Base-by-base conservation (phyloP, 208 protist species). In the Crithidia thermophila region DNA sequence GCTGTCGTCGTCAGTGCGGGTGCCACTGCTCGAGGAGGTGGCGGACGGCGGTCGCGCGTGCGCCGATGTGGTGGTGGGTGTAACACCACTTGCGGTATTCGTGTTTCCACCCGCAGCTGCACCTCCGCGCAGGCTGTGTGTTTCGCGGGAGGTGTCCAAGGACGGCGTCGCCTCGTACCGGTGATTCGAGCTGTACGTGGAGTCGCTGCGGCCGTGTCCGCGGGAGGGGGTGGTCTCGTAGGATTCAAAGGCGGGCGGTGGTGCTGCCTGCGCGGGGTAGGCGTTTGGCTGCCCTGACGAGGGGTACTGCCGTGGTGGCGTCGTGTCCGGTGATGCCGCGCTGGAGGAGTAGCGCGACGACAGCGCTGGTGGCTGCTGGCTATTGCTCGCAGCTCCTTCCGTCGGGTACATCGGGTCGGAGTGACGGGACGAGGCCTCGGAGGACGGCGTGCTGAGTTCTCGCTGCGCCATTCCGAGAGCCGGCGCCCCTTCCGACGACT, bases 371-470 rank as follows among this genome's bases (percentile, higher is more conserved):
- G 27, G 42, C 28, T 20, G 5, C 28, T 45, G 9, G n/a, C n/a
- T n/a, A n/a, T n/a, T n/a, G n/a, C n/a, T n/a, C n/a, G n/a, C n/a
- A 0, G 57, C 6, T n/a, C 14, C 31, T n/a, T 64, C 58, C 11
- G 43, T 40, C 3, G 58, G 43, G 33, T 64, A 53, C 30, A 53
- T 51, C 9, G 58, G 58, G 31, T 64, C 58, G 16, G 58, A 64
- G 45, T 64, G 58, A 16, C 45, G 58, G 1, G 58, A 64, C 20
- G 58, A 64, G 0, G 58, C 16, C 1, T 10, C 27, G 21, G 58
- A 53, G 16, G 55, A 49, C 16, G 55, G 14, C 8, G 43, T 53
- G 58, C 45, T 53, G 4, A 33, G 31, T 21, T 64, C 58, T 0
- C 31, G 58, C 18, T 10, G 18, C 3, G 28, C 27, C 7, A n/a